Evolutionary conservation across 2,329 filamentous ascomycete genomes (phyloP).

Genomic region (Aspergillus aculeatus): DNA sequence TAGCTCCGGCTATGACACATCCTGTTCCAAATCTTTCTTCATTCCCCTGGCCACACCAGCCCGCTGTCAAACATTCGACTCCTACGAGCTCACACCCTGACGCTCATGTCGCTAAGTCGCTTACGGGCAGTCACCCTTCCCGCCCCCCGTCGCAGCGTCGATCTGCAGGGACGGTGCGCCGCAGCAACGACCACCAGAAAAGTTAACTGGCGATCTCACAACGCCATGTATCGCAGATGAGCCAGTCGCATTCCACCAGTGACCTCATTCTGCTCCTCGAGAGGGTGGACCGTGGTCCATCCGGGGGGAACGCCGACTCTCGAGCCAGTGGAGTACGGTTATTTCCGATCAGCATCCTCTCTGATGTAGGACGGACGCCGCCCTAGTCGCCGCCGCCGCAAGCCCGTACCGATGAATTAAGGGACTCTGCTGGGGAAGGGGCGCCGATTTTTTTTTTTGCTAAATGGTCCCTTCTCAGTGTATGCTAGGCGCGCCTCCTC

Average conservation of each 20-base stretch:
- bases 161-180: slow-evolving; percentile 16
- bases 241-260: slow-evolving; percentile 14
- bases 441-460: background rate
- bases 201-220: slow-evolving; percentile 5
- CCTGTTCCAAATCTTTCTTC: background rate
- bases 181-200: background rate
- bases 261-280: slow-evolving; percentile 19
- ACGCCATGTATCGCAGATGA: slow-evolving; percentile 7
- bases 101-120: background rate
- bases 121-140: background rate
- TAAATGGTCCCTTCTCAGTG: background rate
- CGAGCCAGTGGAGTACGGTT: slow-evolving; percentile 14
- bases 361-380: slow-evolving; percentile 4
- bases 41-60: background rate
- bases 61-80: background rate
- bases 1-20: background rate
- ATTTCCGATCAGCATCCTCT: slow-evolving; percentile 14
- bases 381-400: background rate
- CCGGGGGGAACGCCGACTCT: slow-evolving; percentile 13
- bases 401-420: background rate
- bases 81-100: background rate
- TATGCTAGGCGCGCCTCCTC: background rate
- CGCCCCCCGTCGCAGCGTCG: background rate
- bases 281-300: slow-evolving; percentile 12
- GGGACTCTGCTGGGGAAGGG: slow-evolving; percentile 3